Conservation (phyloP, 1,284 basidiomycete genomes). For the Prillingera fragicola region DNA sequence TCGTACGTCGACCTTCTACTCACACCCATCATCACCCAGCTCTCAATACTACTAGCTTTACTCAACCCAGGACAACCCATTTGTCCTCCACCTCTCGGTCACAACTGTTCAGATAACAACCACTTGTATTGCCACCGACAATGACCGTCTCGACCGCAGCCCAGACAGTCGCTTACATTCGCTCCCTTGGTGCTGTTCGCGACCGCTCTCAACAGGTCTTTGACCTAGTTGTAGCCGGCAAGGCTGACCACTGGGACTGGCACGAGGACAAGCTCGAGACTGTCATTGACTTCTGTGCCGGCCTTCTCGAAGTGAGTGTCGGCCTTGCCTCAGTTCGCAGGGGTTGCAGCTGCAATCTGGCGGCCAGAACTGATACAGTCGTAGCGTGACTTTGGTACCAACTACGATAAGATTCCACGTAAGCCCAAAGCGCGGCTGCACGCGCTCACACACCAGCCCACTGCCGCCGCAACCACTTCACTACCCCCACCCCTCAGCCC, state of each 20-base stretch:
- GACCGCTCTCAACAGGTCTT: conserved; percentile 76
- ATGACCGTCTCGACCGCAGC: not conserved
- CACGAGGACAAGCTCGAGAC: conserved; percentile 65
- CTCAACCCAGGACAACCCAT: too few species aligned
- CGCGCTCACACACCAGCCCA: conserved; percentile 54
- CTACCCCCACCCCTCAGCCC: conserved; percentile 53
- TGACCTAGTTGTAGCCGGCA: conserved; percentile 63
- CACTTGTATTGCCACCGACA: not conserved
- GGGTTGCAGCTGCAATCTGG: conserved; percentile 28
- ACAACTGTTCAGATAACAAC: too few species aligned
- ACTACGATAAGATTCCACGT: conserved; percentile 54
- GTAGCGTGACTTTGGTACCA: conserved; percentile 73
- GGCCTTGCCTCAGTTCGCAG: not conserved
- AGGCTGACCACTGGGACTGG: conserved; percentile 80
- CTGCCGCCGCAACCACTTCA: conserved; percentile 82
- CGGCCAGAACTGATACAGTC: not conserved
- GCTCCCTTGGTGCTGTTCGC: conserved; percentile 79
- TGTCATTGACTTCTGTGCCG: conserved; percentile 73
- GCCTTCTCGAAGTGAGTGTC: conserved; percentile 66
- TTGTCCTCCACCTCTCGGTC: too few species aligned
- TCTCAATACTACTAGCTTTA: too few species aligned
- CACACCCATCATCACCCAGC: too few species aligned
- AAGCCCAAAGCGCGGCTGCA: conserved; percentile 3
- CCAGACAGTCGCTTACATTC: conserved; percentile 56
- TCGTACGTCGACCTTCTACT: too few species aligned